phyloP scores from a whole-genome alignment of 495 filamentous ascomycete genomes.

The Aeminium ludgeri region DNA sequence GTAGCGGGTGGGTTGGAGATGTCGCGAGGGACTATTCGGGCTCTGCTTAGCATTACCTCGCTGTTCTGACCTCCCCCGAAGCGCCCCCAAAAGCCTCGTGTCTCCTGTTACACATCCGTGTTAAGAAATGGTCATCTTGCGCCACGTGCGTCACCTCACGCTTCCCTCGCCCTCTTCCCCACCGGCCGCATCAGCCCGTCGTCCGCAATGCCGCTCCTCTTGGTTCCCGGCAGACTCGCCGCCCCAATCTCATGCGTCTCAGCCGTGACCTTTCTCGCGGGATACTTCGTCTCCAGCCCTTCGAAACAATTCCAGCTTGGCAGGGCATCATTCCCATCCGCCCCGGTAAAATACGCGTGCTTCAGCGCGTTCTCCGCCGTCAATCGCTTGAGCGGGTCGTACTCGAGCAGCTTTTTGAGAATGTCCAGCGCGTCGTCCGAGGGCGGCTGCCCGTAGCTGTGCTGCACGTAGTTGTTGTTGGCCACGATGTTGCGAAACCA shows the following conservation, averaged over 20 bases:
- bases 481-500: constrained; percentile 50
- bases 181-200: constrained; percentile 51
- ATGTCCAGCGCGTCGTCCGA: constrained; percentile 67
- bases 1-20: no score
- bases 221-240: constrained; percentile 78
- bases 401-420: constrained; percentile 66
- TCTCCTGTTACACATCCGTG: no score
- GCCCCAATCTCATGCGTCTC: constrained; percentile 89
- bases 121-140: no score
- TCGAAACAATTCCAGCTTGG: constrained; percentile 70
- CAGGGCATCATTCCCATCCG: constrained; percentile 36
- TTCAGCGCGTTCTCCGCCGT: constrained; percentile 72
- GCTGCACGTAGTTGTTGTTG: constrained; percentile 37
- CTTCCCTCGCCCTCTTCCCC: constrained; percentile 51
- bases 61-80: no score
- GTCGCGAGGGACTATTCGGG: no score
- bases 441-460: constrained; percentile 34
- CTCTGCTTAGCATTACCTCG: no score
- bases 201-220: constrained; percentile 73
- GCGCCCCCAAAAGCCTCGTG: no score
- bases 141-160: background rate
- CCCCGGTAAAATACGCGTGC: constrained; percentile 64
- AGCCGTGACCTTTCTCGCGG: constrained; percentile 71
- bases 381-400: constrained; percentile 77
- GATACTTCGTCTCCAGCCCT: constrained; percentile 71